Base-by-base conservation (phyloP, 192 early-diverging fungal genomes). In the Coemansia brasiliensis region DNA sequence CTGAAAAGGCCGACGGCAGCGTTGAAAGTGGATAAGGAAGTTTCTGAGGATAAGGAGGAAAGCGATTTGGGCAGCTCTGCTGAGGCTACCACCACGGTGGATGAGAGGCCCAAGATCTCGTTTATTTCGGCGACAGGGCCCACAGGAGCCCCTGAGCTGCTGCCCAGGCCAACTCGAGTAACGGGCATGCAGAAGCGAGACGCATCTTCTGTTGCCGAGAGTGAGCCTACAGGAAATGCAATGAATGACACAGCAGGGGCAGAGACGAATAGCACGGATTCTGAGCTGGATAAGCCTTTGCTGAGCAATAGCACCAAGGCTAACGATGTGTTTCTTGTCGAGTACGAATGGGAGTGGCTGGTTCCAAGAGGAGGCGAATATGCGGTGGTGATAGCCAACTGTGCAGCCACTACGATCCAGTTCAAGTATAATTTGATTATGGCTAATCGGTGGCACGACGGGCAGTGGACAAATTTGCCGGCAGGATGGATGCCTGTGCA, bases 401-500 rank as follows among this genome's bases (percentile, higher is more conserved):
- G 73, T 49, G 73, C 73, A 17, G 66, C 66, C 12, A 69, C 73
- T 9, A 65, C 73, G 20, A 62, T 76, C n/a, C 73, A 76, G 60
- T 76, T 76, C 73, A 76, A 76, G 26, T 76, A 76, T 41, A 76
- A 76, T 35, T 56, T 76, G 59, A 69, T 76, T 10, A 76, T 76
- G 73, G 73, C 73, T 12, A 76, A 76, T 48, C 58, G 67, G 39
- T 65, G 73, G 67, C 53, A 20, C 61, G 63, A 69, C 55, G 73
- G 73, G 4, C 49, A 45, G 10, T 76, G 73, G 73, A 76, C 73
- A 0, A 76, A 76, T 29, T 29, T 76, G 35, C 63, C 67, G 15
- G 73, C 73, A 10, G 73, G 73, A 0, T 76, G 73, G 73, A 76
- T 76, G 66, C 73, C 73, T 9, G 63, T 69, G 42, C 67, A 76